These are phyloP conservation scores for Capsella rubella DNA, from an alignment of 441 rosid genomes.

Conservation along the genomic window DNA sequence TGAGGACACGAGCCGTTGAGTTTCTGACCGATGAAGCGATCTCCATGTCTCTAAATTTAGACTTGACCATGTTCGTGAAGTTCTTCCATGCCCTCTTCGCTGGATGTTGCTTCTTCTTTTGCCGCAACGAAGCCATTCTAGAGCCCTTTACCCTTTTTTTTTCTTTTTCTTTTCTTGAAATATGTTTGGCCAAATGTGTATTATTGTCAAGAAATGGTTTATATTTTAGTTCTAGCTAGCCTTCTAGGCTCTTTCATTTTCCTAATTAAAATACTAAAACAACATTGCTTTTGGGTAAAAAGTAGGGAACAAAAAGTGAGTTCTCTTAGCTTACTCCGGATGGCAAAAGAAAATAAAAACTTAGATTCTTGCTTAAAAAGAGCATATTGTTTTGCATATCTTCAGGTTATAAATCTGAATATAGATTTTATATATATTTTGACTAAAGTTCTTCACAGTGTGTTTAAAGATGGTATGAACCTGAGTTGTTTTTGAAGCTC, in stretches of 20 bases:
- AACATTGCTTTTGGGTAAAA: constrained; percentile 37
- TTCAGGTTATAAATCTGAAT: background rate
- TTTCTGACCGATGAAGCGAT: constrained; percentile 51
- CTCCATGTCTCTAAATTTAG: constrained; percentile 53
- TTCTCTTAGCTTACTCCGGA: constrained; percentile 25
- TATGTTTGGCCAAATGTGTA: constrained; percentile 38
- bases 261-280: constrained; percentile 12
- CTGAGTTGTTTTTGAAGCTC: constrained; percentile 35
- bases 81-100: constrained; percentile 53
- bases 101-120: constrained; percentile 33
- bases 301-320: constrained; percentile 33
- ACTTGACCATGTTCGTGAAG: constrained; percentile 49
- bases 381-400: constrained; percentile 24
- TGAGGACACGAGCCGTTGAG: constrained; percentile 50
- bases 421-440: background rate
- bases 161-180: background rate
- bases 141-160: background rate
- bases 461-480: constrained; percentile 23
- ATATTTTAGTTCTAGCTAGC: constrained; percentile 11
- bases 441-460: background rate
- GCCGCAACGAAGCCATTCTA: constrained; percentile 54
- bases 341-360: constrained; percentile 16
- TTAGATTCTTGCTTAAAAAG: constrained; percentile 18
- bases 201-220: constrained; percentile 38
- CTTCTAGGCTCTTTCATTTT: background rate